phyloP scores from a whole-genome alignment of 225 moss, liverwort and hornwort genomes.

The Polytrichum formosum region DNA sequence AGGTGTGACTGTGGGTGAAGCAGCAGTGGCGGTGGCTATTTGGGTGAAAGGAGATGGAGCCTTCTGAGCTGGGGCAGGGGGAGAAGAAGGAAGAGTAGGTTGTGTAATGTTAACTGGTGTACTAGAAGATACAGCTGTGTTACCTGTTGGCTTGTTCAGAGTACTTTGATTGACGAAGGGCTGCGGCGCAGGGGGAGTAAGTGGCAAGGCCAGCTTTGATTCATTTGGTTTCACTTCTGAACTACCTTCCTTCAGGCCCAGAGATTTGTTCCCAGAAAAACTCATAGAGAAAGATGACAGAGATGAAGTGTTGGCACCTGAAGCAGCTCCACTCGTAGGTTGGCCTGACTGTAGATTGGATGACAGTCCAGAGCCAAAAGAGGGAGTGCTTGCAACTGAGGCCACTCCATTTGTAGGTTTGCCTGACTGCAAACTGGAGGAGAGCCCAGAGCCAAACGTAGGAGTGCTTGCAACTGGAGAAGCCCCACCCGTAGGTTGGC shows the following conservation, averaged over 20 bases:
- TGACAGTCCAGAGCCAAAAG: not conserved
- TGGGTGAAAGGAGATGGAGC: conserved; percentile 25
- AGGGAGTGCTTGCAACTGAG: conserved; percentile 16
- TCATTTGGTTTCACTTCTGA: conserved; percentile 28
- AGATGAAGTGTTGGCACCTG: conserved; percentile 25
- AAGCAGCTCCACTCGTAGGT: conserved; percentile 18
- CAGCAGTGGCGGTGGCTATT: conserved; percentile 4
- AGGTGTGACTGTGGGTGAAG: conserved; percentile 24
- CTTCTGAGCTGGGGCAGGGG: conserved; percentile 30
- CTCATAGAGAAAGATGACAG: conserved; percentile 24
- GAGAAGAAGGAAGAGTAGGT: conserved; percentile 28
- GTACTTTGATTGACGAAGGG: conserved; percentile 16
- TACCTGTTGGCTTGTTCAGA: conserved; percentile 19
- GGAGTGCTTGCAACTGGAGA: conserved; percentile 25
- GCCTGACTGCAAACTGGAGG: conserved; percentile 25
- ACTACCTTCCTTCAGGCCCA: conserved; percentile 24
- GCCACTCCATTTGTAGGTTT: conserved; percentile 17
- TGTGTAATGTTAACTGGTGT: conserved; percentile 15
- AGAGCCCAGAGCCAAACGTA: conserved; percentile 6
- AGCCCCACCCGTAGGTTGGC: conserved; percentile 18
- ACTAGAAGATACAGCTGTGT: conserved; percentile 17
- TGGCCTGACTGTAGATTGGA: conserved; percentile 25
- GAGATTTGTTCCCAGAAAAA: conserved; percentile 23
- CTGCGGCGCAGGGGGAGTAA: conserved; percentile 22
- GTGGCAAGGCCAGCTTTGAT: conserved; percentile 31